Evolutionary conservation across 2,329 filamentous ascomycete species (phyloP).

Genomic region (Aureobasidium sp.): DNA sequence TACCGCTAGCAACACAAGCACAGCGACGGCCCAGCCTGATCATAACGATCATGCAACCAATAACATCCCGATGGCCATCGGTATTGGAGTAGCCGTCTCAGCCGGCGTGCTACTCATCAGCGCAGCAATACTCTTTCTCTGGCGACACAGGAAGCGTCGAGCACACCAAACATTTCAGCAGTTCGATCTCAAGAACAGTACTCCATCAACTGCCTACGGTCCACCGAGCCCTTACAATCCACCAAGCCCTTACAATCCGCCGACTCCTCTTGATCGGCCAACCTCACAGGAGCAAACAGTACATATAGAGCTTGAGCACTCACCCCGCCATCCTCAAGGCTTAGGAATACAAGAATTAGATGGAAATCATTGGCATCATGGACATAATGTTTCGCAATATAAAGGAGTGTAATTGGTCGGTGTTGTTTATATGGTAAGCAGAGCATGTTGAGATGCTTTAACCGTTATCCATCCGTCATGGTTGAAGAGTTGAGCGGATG

Average conservation of each 20-base stretch:
- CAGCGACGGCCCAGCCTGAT: background rate
- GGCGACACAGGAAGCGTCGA: background rate
- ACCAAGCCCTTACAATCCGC: too few species aligned
- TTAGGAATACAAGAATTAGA: background rate
- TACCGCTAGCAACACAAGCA: background rate
- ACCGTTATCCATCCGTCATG: background rate
- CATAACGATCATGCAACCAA: background rate
- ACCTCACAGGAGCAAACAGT: background rate
- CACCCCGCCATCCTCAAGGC: background rate
- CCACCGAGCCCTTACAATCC: too few species aligned
- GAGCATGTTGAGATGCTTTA: background rate
- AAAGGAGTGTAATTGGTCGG: constrained; percentile 1
- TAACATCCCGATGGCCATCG: background rate
- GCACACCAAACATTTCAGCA: background rate
- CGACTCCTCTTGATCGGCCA: background rate
- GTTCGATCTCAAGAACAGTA: background rate
- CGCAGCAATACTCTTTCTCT: background rate
- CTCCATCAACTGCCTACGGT: too few species aligned
- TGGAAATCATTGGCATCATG: background rate
- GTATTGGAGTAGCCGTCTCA: background rate
- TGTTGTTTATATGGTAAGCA: background rate
- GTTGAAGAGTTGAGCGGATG: background rate
- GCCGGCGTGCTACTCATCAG: background rate
- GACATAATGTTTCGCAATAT: background rate
- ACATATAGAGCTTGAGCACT: background rate